Conservation (phyloP, 495 filamentous ascomycete species). For the Xylaria grammica region DNA sequence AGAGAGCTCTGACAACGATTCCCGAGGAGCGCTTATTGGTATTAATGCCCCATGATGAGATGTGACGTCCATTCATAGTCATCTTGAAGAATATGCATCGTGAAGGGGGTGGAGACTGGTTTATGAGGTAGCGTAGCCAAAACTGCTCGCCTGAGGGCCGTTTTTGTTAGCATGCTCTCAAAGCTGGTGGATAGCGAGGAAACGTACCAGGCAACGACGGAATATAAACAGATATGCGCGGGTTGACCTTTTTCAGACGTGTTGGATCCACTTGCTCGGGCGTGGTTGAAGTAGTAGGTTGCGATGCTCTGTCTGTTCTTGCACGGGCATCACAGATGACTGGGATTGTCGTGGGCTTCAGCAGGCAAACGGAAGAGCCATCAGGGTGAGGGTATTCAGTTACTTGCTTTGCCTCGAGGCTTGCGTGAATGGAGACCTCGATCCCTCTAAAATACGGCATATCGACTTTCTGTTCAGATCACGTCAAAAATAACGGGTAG, state of each 20-base stretch:
- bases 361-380: slow-evolving; percentile 45
- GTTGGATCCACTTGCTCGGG: slow-evolving; percentile 24
- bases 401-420: slow-evolving; percentile 36
- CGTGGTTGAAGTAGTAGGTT: slow-evolving; percentile 7
- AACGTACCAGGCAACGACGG: slow-evolving; percentile 52
- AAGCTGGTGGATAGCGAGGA: not conserved
- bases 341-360: slow-evolving; percentile 23
- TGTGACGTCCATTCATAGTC: slow-evolving; percentile 53
- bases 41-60: slow-evolving; percentile 55
- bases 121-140: slow-evolving; percentile 49
- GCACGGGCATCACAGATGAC: slow-evolving; percentile 8
- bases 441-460: slow-evolving; percentile 58
- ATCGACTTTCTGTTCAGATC: slow-evolving; percentile 16
- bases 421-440: slow-evolving; percentile 44
- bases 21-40: slow-evolving; percentile 33
- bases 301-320: slow-evolving; percentile 5
- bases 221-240: slow-evolving; percentile 54
- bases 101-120: slow-evolving; percentile 34
- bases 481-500: not conserved
- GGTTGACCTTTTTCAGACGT: slow-evolving; percentile 40
- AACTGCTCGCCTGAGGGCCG: slow-evolving; percentile 47
- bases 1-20: slow-evolving; percentile 49
- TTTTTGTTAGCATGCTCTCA: slow-evolving; percentile 11
- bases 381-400: slow-evolving; percentile 60
- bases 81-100: slow-evolving; percentile 56